Base-by-base conservation (phyloP, 768 basidiomycete genomes). In the Suillus americanus region DNA sequence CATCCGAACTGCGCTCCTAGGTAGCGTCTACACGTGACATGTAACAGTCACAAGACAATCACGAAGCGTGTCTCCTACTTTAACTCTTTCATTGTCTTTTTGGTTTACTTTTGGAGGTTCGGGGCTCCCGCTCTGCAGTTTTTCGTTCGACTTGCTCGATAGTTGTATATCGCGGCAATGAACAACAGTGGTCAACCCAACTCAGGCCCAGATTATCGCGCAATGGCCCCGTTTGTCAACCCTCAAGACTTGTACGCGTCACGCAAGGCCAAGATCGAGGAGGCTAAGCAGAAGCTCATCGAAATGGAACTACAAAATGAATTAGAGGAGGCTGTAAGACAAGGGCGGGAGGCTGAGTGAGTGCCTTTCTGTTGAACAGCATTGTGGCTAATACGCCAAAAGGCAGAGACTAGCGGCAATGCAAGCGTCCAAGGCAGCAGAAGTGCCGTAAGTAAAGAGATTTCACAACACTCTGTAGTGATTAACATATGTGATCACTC, bases 291-390 rank as follows among this genome's bases (percentile, higher is more conserved):
- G 14, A 59, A 30, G 25, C 38, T 59, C 18, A 5, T 6, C 18
- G 16, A 59, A 18, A 20, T 59, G 57, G 57, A 59, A 59, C 25
- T 28, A 20, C 38, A 59, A 40, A 59, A 13, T 13, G 74, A 82
- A 56, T 70, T 82, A 30, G 62, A 75, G 65, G 69, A 72, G 65
- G 75, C 75, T 68, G 72, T 81, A 8, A 71, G 75, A 45, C 80
- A 80, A 23, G 86, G 85, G 2, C 76, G 79, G 23, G 73, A 80
- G 61, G 86, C 85, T 45, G 76, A 79, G 85, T 80, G 63, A 65
- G 80, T 72, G 12, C 8, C 33, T 30, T 30, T 12, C 12, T 9
- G 20, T 56, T 25, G n/a, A 9, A 12, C 28, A 38, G 48, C 63
- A 30, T 65, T 56, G 61, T 60, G 62, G 61, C 57, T 40, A n/a